Percentiles rank a stretch among this genome's conserved stretches.
These are phyloP conservation scores for Puccinia horiana DNA, from an alignment of 1,284 basidiomycete genomes.

Conservation along the genomic window DNA sequence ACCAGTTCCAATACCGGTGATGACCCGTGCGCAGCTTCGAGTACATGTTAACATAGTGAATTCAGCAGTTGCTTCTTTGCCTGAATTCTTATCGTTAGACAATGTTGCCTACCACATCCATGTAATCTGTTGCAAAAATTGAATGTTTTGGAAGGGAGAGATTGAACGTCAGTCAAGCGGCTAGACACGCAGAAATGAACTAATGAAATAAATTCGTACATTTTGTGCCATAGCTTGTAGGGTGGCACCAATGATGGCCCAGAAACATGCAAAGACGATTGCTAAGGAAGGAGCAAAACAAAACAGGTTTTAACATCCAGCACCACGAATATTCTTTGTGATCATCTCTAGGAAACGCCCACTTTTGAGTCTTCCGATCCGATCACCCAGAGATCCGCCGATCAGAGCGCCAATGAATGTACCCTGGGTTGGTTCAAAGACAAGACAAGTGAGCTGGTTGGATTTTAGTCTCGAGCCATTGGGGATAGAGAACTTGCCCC, in stretches of 20 bases:
- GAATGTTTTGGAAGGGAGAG: too few relatives aligned
- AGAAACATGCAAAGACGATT: constrained; percentile 53
- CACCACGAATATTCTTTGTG: too few relatives aligned
- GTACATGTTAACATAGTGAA: background rate
- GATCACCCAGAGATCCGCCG: constrained; percentile 54
- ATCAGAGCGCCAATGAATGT: constrained; percentile 55
- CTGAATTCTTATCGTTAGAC: background rate
- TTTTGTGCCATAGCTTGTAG: constrained; percentile 54
- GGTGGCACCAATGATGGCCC: constrained; percentile 54
- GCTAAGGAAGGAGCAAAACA: constrained; percentile 20
- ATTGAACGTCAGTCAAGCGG: background rate
- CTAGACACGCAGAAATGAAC: background rate
- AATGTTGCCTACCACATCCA: constrained; percentile 52
- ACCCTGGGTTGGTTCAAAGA: constrained; percentile 52
- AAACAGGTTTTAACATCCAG: background rate
- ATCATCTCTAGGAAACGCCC: background rate
- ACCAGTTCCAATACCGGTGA: constrained; percentile 56
- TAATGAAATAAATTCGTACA: constrained; percentile 4
- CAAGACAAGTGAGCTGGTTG: background rate
- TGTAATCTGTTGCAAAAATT: constrained; percentile 35
- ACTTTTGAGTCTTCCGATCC: constrained; percentile 45
- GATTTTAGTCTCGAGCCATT: constrained; percentile 20
- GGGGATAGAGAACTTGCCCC: constrained; percentile 28
- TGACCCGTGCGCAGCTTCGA: constrained; percentile 45
- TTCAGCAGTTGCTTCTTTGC: background rate